Conservation (phyloP, 2,329 filamentous ascomycete species). For the Fusarium marasasianum region DNA sequence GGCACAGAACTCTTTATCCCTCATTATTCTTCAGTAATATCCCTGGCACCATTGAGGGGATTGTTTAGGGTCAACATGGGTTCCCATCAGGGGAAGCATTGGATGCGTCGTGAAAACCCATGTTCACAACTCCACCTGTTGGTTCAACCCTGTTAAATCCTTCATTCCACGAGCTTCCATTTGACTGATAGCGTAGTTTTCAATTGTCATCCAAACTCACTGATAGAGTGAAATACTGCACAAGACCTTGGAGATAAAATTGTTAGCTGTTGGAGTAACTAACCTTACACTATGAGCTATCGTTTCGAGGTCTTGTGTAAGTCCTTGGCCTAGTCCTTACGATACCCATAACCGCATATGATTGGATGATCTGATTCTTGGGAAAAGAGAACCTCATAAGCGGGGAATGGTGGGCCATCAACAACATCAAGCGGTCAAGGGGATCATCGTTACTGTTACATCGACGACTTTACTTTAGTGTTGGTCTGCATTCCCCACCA, state of each 20-base stretch:
- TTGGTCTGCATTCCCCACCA: too few species aligned
- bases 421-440: neutral
- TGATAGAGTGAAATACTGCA: rapidly evolving
- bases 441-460: neutral
- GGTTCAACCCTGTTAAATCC: neutral
- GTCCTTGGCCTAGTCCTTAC: rapidly evolving
- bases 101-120: neutral
- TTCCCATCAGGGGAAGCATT: neutral
- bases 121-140: neutral
- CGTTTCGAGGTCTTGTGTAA: neutral
- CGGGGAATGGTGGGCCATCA: neutral
- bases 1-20: neutral
- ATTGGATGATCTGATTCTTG: too few species aligned
- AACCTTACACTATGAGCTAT: rapidly evolving
- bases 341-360: neutral
- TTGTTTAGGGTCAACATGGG: neutral
- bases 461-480: neutral
- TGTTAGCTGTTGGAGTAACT: too few species aligned
- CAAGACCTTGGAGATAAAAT: too few species aligned
- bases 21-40: neutral
- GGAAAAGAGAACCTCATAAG: rapidly evolving
- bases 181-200: neutral
- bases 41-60: neutral
- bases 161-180: neutral
- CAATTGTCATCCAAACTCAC: neutral